Percentiles rank a stretch among this genome's conserved stretches.
Evolutionary conservation across 2,329 filamentous ascomycete species (phyloP).

Genomic region (Orbilia quercus): DNA sequence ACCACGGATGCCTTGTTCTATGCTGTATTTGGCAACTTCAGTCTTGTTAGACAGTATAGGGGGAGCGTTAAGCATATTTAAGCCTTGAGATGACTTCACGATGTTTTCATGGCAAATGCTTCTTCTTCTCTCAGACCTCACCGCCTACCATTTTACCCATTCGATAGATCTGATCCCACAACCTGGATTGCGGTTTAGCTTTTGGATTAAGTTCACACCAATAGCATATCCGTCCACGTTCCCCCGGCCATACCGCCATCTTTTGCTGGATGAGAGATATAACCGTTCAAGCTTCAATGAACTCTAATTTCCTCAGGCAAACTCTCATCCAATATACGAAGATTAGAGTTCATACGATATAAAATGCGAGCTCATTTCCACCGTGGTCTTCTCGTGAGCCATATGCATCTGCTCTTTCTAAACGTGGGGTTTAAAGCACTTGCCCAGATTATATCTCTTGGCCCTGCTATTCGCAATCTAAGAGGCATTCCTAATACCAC

Average conservation of each 20-base stretch:
- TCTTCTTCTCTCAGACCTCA: too few species aligned
- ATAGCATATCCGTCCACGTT: slow-evolving; percentile 19
- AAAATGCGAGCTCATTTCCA: slow-evolving; percentile 47
- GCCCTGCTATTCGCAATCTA: background rate
- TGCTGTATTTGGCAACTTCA: too few species aligned
- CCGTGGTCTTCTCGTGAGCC: slow-evolving; percentile 45
- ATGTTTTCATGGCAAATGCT: too few species aligned
- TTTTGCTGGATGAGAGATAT: slow-evolving; percentile 22
- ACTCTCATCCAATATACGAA: slow-evolving; percentile 10
- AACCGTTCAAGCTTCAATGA: slow-evolving; percentile 16
- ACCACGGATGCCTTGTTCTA: too few species aligned
- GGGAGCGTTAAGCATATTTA: too few species aligned
- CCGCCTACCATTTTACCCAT: too few species aligned
- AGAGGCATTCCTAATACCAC: background rate
- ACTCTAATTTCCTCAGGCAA: slow-evolving; percentile 43
- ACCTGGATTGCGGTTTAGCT: slow-evolving; percentile 2
- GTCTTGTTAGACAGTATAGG: too few species aligned
- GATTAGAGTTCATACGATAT: slow-evolving; percentile 34
- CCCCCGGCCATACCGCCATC: slow-evolving; percentile 6
- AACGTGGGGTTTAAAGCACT: slow-evolving; percentile 31
- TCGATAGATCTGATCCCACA: background rate
- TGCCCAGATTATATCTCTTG: background rate
- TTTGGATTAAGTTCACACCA: background rate
- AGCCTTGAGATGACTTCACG: too few species aligned
- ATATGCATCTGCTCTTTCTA: slow-evolving; percentile 11